A percentile compares a stretch with the other conserved stretches of the same genome.
These are phyloP conservation scores for Coelastrella sp. DNA, from an alignment of 139 green algal genomes.

Conservation along the genomic window DNA sequence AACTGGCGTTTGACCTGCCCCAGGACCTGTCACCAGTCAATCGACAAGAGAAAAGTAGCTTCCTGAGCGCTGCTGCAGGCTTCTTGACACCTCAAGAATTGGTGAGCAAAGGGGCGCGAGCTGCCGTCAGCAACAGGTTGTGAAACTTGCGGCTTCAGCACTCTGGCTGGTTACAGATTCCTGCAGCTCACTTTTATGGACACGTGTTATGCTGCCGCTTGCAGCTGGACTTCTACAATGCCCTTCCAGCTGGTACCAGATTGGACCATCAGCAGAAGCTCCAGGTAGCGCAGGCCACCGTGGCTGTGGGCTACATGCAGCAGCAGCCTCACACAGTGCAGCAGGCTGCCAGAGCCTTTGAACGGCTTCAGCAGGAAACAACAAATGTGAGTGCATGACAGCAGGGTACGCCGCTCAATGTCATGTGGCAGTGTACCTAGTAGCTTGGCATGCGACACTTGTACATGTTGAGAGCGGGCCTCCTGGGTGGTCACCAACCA, in stretches of 20 bases:
- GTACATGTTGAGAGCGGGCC: no score
- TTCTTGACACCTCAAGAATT: conserved; percentile 47
- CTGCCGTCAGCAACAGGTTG: no score
- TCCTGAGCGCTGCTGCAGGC: conserved; percentile 11
- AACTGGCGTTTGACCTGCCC: conserved; percentile 8
- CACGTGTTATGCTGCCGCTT: neutral
- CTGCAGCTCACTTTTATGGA: no score
- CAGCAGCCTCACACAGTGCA: conserved; percentile 13
- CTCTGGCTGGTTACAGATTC: no score
- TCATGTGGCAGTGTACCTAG: neutral
- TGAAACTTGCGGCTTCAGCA: no score
- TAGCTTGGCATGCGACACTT: no score
- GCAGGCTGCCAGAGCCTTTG: conserved; percentile 5
- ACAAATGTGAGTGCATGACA: no score
- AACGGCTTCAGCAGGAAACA: conserved; percentile 22
- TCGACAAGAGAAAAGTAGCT: neutral
- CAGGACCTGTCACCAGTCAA: neutral
- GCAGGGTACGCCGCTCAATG: neutral
- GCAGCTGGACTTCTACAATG: conserved; percentile 34
- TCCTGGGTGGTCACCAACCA: no score
- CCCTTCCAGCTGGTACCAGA: neutral
- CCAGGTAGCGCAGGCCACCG: conserved; percentile 47
- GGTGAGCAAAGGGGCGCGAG: no score
- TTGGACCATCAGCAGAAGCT: conserved; percentile 32
- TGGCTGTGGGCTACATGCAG: conserved; percentile 49